These are phyloP conservation scores for Tuber calosporum DNA, from an alignment of 495 filamentous ascomycete genomes.

Conservation along the genomic window DNA sequence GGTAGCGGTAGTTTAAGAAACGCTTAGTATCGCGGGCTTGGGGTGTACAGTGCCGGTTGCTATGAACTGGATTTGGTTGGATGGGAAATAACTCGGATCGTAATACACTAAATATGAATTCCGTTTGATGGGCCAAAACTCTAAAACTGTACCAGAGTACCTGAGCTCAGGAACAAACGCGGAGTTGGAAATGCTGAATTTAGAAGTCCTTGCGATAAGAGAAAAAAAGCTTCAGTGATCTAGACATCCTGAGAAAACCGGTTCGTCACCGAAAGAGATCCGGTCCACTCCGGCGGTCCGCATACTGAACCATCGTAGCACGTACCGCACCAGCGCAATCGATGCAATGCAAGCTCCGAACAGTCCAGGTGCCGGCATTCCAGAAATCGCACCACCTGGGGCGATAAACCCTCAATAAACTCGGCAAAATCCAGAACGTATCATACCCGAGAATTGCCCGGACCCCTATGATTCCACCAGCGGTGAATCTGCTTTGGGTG, in stretches of 20 bases:
- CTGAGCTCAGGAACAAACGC: too few species aligned
- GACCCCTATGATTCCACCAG: background rate
- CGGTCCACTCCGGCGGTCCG: background rate
- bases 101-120: background rate
- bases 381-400: background rate
- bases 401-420: background rate
- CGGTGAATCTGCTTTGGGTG: too few species aligned
- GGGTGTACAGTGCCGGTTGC: background rate
- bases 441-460: background rate
- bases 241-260: background rate
- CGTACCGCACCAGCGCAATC: background rate
- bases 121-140: background rate
- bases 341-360: background rate
- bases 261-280: background rate
- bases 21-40: background rate
- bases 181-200: too few species aligned
- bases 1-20: background rate
- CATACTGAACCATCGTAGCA: background rate
- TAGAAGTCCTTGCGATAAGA: too few species aligned
- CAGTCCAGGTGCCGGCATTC: background rate
- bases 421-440: background rate
- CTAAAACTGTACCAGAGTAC: background rate
- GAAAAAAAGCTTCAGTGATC: background rate
- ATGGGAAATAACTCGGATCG: background rate
- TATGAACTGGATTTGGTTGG: background rate